Conservation (phyloP, 768 basidiomycete species). For the Xanthoconium stramineum region DNA sequence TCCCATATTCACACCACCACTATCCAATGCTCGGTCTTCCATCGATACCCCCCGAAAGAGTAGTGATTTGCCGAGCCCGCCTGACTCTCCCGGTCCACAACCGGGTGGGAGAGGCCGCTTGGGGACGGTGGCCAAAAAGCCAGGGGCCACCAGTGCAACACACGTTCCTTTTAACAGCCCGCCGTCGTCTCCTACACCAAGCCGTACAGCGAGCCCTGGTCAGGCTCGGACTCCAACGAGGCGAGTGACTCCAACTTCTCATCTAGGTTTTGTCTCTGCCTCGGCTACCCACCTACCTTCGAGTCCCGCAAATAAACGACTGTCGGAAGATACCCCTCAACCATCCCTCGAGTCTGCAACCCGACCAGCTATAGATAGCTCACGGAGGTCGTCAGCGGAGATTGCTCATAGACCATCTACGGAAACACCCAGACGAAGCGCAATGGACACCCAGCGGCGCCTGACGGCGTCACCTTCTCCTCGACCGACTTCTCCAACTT, state of each 20-base stretch:
- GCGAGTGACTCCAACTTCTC: slow-evolving; percentile 39
- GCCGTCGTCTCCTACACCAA: slow-evolving; percentile 38
- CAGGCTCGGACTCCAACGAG: slow-evolving; percentile 41
- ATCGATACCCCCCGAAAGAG: slow-evolving; percentile 36
- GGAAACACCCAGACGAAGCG: slow-evolving; percentile 15
- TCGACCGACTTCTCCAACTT: slow-evolving; percentile 43
- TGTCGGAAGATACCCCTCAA: slow-evolving; percentile 24
- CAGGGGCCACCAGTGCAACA: slow-evolving; percentile 37
- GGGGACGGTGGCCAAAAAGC: slow-evolving; percentile 33
- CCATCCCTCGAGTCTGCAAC: slow-evolving; percentile 9
- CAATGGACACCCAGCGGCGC: slow-evolving; percentile 27
- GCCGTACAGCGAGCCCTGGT: slow-evolving; percentile 40
- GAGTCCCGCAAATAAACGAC: slow-evolving; percentile 25
- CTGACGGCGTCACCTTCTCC: slow-evolving; percentile 29
- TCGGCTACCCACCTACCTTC: slow-evolving; percentile 54
- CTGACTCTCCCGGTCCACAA: slow-evolving; percentile 47
- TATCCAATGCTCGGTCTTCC: slow-evolving; percentile 28
- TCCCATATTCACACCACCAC: slow-evolving; percentile 30
- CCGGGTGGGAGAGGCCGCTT: slow-evolving; percentile 36
- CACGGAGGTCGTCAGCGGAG: slow-evolving; percentile 40
- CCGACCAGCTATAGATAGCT: slow-evolving; percentile 28
- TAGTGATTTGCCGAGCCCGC: slow-evolving; percentile 42
- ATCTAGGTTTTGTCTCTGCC: slow-evolving; percentile 43
- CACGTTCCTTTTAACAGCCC: slow-evolving; percentile 40
- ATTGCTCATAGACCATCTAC: slow-evolving; percentile 33